phyloP scores from a whole-genome alignment of 1,284 basidiomycete genomes.

The Caloboletus inedulis region DNA sequence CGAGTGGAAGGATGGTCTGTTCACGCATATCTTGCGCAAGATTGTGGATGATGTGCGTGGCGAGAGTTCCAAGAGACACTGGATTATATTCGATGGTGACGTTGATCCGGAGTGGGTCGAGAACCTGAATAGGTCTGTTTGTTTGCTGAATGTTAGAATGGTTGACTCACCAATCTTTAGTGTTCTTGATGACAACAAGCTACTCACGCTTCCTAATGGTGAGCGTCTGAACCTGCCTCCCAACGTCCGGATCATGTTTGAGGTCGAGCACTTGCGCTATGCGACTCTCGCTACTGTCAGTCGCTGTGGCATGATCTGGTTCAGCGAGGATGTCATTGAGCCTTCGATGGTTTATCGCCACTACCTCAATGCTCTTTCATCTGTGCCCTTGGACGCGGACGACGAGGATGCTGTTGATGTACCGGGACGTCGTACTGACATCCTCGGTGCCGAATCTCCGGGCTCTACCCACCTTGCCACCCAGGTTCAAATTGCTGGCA shows the following conservation, averaged over 20 bases:
- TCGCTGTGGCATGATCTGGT: constrained; percentile 99
- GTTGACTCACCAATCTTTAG: constrained; percentile 42
- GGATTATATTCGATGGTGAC: constrained; percentile 99
- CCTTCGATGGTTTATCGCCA: constrained; percentile 90
- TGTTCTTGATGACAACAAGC: constrained; percentile 98
- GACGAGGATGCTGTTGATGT: constrained; percentile 79
- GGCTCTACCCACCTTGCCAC: constrained; percentile 67
- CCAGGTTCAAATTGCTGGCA: constrained; percentile 76
- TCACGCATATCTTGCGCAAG: constrained; percentile 96
- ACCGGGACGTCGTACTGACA: constrained; percentile 56
- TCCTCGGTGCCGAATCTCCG: constrained; percentile 47
- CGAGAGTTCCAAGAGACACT: constrained; percentile 94
- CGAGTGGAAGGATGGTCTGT: constrained; percentile 99
- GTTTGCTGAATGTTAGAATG: background rate
- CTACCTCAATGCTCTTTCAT: constrained; percentile 78
- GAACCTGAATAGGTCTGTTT: constrained; percentile 89
- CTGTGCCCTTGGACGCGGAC: constrained; percentile 82
- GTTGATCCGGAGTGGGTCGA: constrained; percentile 99
- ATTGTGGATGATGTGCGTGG: constrained; percentile 99
- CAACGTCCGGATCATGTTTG: constrained; percentile 99
- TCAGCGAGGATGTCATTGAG: constrained; percentile 93
- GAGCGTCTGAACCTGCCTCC: constrained; percentile 96
- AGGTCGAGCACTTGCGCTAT: constrained; percentile 97
- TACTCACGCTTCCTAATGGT: constrained; percentile 95
- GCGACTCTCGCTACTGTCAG: constrained; percentile 98